phyloP scores from a whole-genome alignment of 139 green algal species.

The Chlamydomonas urium region DNA sequence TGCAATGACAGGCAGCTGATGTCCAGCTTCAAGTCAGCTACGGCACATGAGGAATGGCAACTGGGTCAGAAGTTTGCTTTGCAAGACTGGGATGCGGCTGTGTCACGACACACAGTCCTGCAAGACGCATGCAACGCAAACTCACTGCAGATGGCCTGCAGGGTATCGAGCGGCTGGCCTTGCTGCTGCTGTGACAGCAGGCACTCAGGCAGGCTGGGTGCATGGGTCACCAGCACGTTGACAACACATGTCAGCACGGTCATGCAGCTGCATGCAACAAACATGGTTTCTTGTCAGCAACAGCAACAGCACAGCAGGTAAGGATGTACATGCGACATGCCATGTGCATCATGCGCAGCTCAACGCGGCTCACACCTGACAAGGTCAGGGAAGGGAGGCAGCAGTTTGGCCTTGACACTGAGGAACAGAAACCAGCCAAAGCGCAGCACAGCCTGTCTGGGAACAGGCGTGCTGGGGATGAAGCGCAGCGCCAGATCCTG shows the following conservation, averaged over 20 bases:
- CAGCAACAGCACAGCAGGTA: not conserved
- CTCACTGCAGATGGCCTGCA: conserved; percentile 1
- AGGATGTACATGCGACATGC: not conserved
- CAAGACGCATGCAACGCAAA: too few species aligned
- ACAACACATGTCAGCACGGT: conserved; percentile 48
- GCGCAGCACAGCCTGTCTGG: conserved; percentile 31
- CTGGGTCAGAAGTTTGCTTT: too few species aligned
- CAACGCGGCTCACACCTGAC: conserved; percentile 31
- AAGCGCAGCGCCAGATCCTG: not conserved
- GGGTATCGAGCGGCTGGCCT: not conserved
- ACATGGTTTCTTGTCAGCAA: too few species aligned
- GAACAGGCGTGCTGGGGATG: conserved; percentile 1
- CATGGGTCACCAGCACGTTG: conserved; percentile 32
- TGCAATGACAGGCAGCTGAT: too few species aligned
- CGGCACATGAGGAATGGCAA: too few species aligned
- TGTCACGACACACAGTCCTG: too few species aligned
- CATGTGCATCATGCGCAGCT: not conserved
- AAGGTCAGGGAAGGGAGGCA: conserved; percentile 45
- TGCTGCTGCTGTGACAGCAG: not conserved
- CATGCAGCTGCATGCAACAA: conserved; percentile 48
- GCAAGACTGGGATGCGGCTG: too few species aligned
- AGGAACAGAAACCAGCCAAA: conserved; percentile 45
- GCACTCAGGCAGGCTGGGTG: conserved; percentile 12
- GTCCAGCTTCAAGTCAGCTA: too few species aligned
- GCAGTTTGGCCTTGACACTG: conserved; percentile 35